Percentiles rank a stretch among this genome's conserved stretches.
Conservation (phyloP, 148 eudicot species). For the Oxyria digyna region DNA sequence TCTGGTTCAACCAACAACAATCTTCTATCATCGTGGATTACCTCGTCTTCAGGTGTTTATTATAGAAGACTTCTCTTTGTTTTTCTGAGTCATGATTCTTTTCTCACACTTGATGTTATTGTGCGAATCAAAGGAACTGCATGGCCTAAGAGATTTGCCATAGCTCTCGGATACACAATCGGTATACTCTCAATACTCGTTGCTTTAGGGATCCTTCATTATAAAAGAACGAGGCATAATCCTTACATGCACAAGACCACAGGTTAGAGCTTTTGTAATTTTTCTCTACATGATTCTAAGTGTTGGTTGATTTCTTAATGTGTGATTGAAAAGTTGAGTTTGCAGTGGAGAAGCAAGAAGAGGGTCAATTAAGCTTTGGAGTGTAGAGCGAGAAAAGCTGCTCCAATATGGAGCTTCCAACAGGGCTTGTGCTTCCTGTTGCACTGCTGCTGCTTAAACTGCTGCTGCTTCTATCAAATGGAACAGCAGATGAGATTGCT, state of each 20-base stretch:
- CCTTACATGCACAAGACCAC: constrained; percentile 51
- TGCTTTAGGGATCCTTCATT: constrained; percentile 33
- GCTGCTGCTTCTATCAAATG: too few species aligned
- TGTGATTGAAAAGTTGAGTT: too few species aligned
- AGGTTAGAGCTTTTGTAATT: constrained; percentile 27
- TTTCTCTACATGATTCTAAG: neutral
- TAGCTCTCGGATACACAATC: constrained; percentile 73
- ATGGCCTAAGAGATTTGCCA: constrained; percentile 55
- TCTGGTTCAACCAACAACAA: too few species aligned
- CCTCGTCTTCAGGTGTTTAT: constrained; percentile 45
- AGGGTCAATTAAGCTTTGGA: constrained; percentile 42
- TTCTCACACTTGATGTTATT: neutral
- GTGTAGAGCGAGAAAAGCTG: too few species aligned
- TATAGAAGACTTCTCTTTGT: too few species aligned
- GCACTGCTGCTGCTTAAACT: too few species aligned
- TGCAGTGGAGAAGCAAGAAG: constrained; percentile 58
- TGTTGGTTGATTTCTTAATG: neutral
- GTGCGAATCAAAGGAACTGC: constrained; percentile 28
- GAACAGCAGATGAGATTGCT: too few species aligned
- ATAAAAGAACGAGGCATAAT: constrained; percentile 37
- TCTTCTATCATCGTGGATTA: too few species aligned
- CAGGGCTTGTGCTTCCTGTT: too few species aligned
- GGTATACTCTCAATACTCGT: constrained; percentile 28
- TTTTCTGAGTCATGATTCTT: neutral
- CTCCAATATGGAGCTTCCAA: too few species aligned